These are phyloP conservation scores for Desmodesmus armatus DNA, from an alignment of 139 green algal species.

Conservation along the genomic window DNA sequence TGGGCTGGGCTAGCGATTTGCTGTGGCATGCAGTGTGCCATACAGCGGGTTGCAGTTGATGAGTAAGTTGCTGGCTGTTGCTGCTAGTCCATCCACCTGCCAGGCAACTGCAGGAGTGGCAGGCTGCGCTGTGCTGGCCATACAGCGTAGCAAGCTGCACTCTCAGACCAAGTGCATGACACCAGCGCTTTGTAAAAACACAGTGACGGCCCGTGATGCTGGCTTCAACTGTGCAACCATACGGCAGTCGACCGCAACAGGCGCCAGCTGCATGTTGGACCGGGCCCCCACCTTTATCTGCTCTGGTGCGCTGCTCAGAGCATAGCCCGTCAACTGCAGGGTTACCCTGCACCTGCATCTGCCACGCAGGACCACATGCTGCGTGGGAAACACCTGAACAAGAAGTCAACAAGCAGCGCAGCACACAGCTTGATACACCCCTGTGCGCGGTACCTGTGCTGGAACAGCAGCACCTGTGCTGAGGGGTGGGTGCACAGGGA, in stretches of 20 bases:
- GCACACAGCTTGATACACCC: not conserved
- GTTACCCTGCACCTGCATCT: constrained; percentile 19
- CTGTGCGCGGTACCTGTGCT: too few relatives aligned
- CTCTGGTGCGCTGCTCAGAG: not conserved
- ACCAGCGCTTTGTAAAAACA: too few relatives aligned
- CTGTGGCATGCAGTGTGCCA: too few relatives aligned
- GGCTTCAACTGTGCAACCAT: not conserved
- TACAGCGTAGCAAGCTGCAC: too few relatives aligned
- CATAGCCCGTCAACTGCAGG: constrained; percentile 1
- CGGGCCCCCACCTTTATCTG: not conserved
- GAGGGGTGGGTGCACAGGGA: not conserved
- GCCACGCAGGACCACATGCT: constrained; percentile 34
- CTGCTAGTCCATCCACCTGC: too few relatives aligned
- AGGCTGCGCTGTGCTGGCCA: too few relatives aligned
- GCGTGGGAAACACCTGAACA: constrained; percentile 24
- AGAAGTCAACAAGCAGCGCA: not conserved
- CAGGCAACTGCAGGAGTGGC: too few relatives aligned
- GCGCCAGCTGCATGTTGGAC: not conserved
- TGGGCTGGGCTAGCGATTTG: too few relatives aligned
- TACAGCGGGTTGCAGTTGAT: too few relatives aligned
- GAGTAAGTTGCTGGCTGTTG: too few relatives aligned
- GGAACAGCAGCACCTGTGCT: not conserved
- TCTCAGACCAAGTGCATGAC: too few relatives aligned
- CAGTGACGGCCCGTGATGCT: too few relatives aligned
- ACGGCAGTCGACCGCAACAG: not conserved